Percentiles rank a stretch among this genome's conserved stretches.
These are phyloP conservation scores for Herpetomonas tarakana DNA, from an alignment of 208 protist genomes.

Conservation along the genomic window DNA sequence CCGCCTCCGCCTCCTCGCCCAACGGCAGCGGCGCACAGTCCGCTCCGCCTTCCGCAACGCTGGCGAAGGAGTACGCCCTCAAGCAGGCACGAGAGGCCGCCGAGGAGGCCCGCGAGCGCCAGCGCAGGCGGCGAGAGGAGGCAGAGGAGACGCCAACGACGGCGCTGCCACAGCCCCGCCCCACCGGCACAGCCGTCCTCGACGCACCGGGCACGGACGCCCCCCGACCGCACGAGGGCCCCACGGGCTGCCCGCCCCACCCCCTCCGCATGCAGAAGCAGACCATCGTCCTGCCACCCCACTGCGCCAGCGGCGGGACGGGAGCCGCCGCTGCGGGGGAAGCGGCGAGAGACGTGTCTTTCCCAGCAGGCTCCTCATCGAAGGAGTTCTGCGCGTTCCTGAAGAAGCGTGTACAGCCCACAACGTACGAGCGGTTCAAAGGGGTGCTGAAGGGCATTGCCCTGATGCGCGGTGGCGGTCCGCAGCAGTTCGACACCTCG, in stretches of 20 bases:
- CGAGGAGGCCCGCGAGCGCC: constrained; percentile 10
- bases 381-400: constrained; percentile 85
- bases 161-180: neutral
- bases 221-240: neutral
- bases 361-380: constrained; percentile 41
- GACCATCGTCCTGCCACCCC: neutral
- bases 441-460: constrained; percentile 53
- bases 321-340: neutral
- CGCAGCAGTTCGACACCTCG: constrained; percentile 12
- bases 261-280: neutral
- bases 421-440: constrained; percentile 61
- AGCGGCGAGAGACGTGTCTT: no score
- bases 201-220: neutral
- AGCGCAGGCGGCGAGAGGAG: constrained; percentile 32
- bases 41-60: constrained; percentile 19
- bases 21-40: neutral
- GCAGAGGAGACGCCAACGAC: constrained; percentile 14
- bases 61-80: constrained; percentile 34
- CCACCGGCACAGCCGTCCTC: neutral
- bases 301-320: neutral
- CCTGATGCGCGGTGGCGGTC: constrained; percentile 6
- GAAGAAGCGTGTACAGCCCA: constrained; percentile 42
- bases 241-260: neutral
- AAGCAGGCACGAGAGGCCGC: constrained; percentile 16
- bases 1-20: constrained; percentile 2